Evolutionary conservation across 75 land plant species (phyloP).

Genomic region (Sequoiadendron giganteum): DNA sequence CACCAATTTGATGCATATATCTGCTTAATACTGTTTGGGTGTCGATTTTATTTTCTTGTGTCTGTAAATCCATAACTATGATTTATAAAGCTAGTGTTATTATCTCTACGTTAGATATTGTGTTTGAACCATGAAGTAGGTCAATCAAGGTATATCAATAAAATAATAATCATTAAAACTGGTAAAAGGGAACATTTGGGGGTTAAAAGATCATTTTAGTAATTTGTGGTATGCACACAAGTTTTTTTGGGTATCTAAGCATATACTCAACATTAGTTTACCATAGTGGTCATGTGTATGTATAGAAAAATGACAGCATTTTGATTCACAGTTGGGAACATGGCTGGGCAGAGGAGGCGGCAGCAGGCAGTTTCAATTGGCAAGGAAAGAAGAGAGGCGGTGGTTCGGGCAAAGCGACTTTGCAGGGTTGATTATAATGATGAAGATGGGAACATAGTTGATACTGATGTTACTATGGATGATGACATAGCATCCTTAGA

Average conservation of each 20-base stretch:
- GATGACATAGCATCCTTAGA: conserved; percentile 57
- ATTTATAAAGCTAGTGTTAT: no score
- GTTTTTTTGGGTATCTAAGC: not conserved
- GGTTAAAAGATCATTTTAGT: not conserved
- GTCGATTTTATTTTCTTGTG: not conserved
- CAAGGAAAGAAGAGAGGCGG: conserved; percentile 85
- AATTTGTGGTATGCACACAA: not conserved
- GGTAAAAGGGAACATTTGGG: not conserved
- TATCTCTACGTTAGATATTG: not conserved
- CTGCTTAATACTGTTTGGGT: no score
- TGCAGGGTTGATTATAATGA: conserved; percentile 54
- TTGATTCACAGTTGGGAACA: conserved; percentile 55
- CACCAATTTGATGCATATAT: not conserved
- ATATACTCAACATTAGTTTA: not conserved
- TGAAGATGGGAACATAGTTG: conserved; percentile 25
- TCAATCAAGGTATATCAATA: not conserved
- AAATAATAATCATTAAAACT: not conserved
- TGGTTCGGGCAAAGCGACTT: conserved; percentile 84
- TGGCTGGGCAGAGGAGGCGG: conserved; percentile 75
- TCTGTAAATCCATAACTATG: not conserved
- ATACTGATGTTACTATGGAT: conserved; percentile 48
- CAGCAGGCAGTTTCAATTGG: conserved; percentile 76
- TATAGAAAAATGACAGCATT: not conserved
- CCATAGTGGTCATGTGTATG: not conserved
- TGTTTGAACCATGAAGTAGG: not conserved